Evolutionary conservation across 2,329 filamentous ascomycete species (phyloP).

Genomic region (Fusarium newnesense): DNA sequence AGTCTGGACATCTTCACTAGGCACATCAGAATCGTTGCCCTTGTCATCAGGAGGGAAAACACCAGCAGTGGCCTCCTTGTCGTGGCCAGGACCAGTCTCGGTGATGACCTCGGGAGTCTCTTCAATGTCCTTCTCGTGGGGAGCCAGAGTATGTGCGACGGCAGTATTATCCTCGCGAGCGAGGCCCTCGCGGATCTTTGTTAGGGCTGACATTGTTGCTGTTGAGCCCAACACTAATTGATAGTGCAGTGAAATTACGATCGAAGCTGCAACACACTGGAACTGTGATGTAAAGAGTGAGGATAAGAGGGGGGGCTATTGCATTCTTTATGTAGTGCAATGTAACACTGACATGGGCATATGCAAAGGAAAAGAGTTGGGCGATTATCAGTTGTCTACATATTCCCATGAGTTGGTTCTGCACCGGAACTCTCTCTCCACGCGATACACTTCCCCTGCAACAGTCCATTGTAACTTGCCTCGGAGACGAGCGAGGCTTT

Average conservation of each 20-base stretch:
- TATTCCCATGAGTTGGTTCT: conserved; percentile 9
- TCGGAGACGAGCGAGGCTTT: background rate
- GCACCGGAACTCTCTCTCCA: conserved; percentile 1
- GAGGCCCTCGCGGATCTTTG: conserved; percentile 31
- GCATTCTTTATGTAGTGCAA: conserved; percentile 25
- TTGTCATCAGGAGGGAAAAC: conserved; percentile 6
- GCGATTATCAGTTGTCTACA: background rate
- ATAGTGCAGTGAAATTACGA: conserved; percentile 1
- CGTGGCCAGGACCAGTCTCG: background rate
- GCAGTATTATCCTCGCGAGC: conserved; percentile 20
- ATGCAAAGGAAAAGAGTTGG: background rate
- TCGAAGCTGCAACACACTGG: conserved; percentile 2
- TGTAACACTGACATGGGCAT: conserved; percentile 18
- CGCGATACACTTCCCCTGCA: conserved; percentile 2
- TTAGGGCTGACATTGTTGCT: conserved; percentile 30
- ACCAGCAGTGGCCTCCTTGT: conserved; percentile 30
- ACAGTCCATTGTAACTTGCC: background rate
- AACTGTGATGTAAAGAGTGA: background rate
- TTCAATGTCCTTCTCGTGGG: conserved; percentile 16
- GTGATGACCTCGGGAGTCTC: conserved; percentile 12
- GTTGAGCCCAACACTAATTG: background rate
- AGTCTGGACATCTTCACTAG: conserved; percentile 43
- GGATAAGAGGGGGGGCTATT: conserved; percentile 4
- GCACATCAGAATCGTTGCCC: conserved; percentile 23
- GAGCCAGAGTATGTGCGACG: conserved; percentile 16